A percentile compares a stretch with the other conserved stretches of the same genome.
Conservation (phyloP, 352 stramenopile species). For the Albugo candida region DNA sequence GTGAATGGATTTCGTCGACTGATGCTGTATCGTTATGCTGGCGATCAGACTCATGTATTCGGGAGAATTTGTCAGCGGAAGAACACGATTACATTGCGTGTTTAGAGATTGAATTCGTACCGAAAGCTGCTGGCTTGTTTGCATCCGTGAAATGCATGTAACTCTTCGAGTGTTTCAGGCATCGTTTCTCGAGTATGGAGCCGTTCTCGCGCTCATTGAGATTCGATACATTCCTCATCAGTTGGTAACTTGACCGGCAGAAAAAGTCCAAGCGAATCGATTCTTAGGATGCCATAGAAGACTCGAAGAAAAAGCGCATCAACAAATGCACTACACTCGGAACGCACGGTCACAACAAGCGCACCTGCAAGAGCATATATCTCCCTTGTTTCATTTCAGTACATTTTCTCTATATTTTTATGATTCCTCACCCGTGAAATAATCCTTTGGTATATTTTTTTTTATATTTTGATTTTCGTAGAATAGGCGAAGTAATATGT, state of each 20-base stretch:
- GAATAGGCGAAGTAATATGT: too few relatives aligned
- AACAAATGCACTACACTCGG: too few relatives aligned
- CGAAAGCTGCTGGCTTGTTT: constrained; percentile 51
- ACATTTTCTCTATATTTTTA: too few relatives aligned
- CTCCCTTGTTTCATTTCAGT: too few relatives aligned
- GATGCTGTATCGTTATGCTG: constrained; percentile 37
- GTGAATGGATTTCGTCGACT: constrained; percentile 56
- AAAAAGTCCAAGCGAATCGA: too few relatives aligned
- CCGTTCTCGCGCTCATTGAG: constrained; percentile 53
- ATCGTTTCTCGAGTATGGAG: constrained; percentile 39
- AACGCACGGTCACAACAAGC: too few relatives aligned
- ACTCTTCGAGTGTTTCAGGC: constrained; percentile 42
- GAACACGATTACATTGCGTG: constrained; percentile 39
- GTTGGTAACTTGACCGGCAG: constrained; percentile 37
- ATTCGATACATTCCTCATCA: constrained; percentile 69
- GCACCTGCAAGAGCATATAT: too few relatives aligned
- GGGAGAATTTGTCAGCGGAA: constrained; percentile 11
- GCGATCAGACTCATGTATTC: constrained; percentile 42
- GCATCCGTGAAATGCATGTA: constrained; percentile 47
- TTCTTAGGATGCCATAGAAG: too few relatives aligned
- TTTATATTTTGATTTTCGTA: too few relatives aligned
- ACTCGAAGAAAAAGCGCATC: too few relatives aligned
- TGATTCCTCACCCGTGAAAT: too few relatives aligned
- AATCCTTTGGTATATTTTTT: too few relatives aligned
- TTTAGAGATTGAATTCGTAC: constrained; percentile 44